Conservation (phyloP, 768 basidiomycete species). For the Coprinellus micaceus region DNA sequence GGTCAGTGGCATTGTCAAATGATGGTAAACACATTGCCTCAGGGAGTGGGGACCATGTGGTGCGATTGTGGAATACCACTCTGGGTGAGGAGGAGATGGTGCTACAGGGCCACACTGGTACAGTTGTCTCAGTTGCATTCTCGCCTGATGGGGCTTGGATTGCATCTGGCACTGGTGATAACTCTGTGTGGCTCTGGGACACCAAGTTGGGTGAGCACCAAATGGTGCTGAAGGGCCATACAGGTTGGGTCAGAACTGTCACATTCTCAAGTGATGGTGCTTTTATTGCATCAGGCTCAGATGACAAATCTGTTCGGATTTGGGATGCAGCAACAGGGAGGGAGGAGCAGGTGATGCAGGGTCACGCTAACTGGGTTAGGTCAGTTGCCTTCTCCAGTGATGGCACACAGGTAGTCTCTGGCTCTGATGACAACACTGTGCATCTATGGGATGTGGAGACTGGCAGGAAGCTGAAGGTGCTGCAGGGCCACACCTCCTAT, state of each 20-base stretch:
- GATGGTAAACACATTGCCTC: background rate
- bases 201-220: background rate
- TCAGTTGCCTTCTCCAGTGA: slow-evolving; percentile 15
- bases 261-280: slow-evolving; percentile 3
- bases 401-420: slow-evolving; percentile 8
- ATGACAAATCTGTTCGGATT: background rate
- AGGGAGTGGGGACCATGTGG: background rate
- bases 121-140: slow-evolving; percentile 14
- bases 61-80: background rate
- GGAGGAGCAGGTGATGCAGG: background rate
- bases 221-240: background rate
- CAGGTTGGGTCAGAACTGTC: background rate
- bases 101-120: slow-evolving; percentile 4
- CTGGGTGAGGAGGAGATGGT: background rate
- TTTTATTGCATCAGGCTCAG: background rate
- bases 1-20: slow-evolving; percentile 18
- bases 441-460: slow-evolving; percentile 5
- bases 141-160: background rate
- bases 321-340: slow-evolving; percentile 6
- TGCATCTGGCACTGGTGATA: background rate
- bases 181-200: background rate
- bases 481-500: background rate
- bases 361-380: background rate
- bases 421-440: background rate
- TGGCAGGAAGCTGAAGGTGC: background rate